Base-by-base conservation (phyloP, 1,284 basidiomycete species). In the Sanghuangporus baumii region DNA sequence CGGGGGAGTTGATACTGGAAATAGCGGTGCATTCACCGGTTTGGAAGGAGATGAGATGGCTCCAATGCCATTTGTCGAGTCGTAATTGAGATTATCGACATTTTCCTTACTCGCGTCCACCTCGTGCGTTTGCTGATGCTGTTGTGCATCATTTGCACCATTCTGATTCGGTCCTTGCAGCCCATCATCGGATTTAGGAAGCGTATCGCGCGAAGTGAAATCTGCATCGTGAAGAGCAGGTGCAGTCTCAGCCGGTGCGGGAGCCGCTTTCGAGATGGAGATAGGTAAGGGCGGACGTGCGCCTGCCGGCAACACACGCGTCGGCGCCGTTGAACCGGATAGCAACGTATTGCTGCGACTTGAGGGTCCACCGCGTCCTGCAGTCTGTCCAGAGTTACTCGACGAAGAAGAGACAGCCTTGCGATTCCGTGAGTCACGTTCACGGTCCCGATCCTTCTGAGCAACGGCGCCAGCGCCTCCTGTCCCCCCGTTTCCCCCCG, bases 211-310 rank as follows among this genome's bases (percentile, higher is more conserved):
- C 0, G 86, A 83, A 0, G 84, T 80, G 67, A 94, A 89, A 66
- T 92, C 90, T 61, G 86, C 88, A 68, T 89, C 86, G 67, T 88
- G 83, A 57, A 89, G 76, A 0, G 89, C 83, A 0, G 89, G 86
- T 0, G 90, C 89, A n/a, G 89, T 89, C 2, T 87, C 88, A 5
- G 87, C 87, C 8, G 89, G 88, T 0, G 87, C 88, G 18, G 89
- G 81, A 2, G 85, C 82, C 0, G 87, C 84, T 68, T 88, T 90
- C 60, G 90, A 78, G 26, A 54, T 54, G 1, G 85, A 77, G 75
- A 88, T 82, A 38, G 80, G 78, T 69, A 89, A 85, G 7, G 84
- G 82, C 0, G 83, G 76, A 57, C 88, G 81, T 9, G 81, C 76
- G n/a, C 78, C 75, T 36, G 75, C 69, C 6, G 75, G 74, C 36